Evolutionary conservation across 768 basidiomycete genomes (phyloP).

Genomic region (Hortiboletus campestris): DNA sequence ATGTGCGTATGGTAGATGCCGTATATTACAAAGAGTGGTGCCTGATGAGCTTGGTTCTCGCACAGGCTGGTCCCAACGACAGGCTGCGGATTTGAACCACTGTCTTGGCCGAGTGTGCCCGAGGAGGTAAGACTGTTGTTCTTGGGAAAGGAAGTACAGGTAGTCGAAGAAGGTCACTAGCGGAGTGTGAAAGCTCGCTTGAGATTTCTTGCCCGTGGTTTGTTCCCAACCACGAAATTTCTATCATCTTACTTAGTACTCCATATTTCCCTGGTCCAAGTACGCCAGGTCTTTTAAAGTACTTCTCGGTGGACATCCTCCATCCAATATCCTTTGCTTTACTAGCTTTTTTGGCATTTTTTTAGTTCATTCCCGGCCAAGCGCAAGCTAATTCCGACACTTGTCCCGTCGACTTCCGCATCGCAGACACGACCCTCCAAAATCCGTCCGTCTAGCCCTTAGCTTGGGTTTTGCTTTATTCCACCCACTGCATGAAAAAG

Average conservation of each 20-base stretch:
- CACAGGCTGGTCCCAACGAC: neutral
- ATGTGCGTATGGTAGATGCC: slow-evolving; percentile 10
- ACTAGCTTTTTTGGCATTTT: slow-evolving; percentile 15
- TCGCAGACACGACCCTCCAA: slow-evolving; percentile 29
- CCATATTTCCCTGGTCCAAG: slow-evolving; percentile 36
- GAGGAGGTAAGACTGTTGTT: slow-evolving; percentile 9
- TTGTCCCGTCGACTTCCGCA: slow-evolving; percentile 21
- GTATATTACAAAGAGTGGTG: slow-evolving; percentile 15
- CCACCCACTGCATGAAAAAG: slow-evolving; percentile 32
- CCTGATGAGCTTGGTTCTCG: neutral
- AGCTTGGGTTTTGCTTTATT: slow-evolving; percentile 24
- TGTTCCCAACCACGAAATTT: slow-evolving; percentile 32
- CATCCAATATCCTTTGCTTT: slow-evolving; percentile 33
- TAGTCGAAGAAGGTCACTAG: slow-evolving; percentile 11
- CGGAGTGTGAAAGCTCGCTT: slow-evolving; percentile 35
- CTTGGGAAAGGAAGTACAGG: slow-evolving; percentile 25
- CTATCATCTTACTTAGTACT: slow-evolving; percentile 40
- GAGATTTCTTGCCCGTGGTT: slow-evolving; percentile 24
- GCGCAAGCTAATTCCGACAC: slow-evolving; percentile 34
- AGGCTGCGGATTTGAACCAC: too few relatives aligned
- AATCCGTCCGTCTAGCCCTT: slow-evolving; percentile 15
- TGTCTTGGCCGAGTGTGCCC: neutral
- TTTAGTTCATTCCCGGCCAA: slow-evolving; percentile 27
- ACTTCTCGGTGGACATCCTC: slow-evolving; percentile 31
- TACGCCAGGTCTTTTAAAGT: slow-evolving; percentile 35